Percentiles rank a stretch among this genome's conserved stretches.
These are phyloP conservation scores for Santalum album DNA, from an alignment of 164 flowering plant genomes.

Conservation along the genomic window DNA sequence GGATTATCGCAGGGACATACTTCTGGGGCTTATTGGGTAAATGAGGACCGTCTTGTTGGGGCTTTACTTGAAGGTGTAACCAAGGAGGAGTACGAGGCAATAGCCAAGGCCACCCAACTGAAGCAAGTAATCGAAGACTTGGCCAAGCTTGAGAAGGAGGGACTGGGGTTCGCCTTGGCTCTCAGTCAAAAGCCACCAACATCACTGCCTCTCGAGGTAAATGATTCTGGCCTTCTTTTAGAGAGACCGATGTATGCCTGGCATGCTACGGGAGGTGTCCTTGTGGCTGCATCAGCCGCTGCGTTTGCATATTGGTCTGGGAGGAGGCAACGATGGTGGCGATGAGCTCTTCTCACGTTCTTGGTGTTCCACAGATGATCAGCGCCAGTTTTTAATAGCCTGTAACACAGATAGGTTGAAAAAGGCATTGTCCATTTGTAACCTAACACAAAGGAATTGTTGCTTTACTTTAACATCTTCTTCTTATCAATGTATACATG, in stretches of 20 bases:
- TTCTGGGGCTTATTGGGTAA: constrained; percentile 87
- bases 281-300: constrained; percentile 68
- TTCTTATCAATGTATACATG: too few species aligned
- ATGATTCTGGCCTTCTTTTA: constrained; percentile 14
- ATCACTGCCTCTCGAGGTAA: constrained; percentile 12
- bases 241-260: constrained; percentile 54
- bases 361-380: constrained; percentile 21
- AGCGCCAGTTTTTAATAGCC: constrained; percentile 11
- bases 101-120: constrained; percentile 60
- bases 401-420: constrained; percentile 8
- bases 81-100: constrained; percentile 82
- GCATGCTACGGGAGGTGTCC: constrained; percentile 80
- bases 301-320: constrained; percentile 94
- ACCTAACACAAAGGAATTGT: too few species aligned
- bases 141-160: constrained; percentile 57
- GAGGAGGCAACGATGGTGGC: constrained; percentile 78
- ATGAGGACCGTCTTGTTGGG: constrained; percentile 70
- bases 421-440: too few species aligned
- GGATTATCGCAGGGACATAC: constrained; percentile 61
- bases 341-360: constrained; percentile 12
- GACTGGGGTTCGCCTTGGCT: constrained; percentile 52
- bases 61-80: constrained; percentile 93
- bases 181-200: constrained; percentile 24
- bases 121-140: constrained; percentile 49
- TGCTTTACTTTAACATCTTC: too few species aligned